Base-by-base conservation (phyloP, 805 yeast species). In the Saturnispora galanensis region DNA sequence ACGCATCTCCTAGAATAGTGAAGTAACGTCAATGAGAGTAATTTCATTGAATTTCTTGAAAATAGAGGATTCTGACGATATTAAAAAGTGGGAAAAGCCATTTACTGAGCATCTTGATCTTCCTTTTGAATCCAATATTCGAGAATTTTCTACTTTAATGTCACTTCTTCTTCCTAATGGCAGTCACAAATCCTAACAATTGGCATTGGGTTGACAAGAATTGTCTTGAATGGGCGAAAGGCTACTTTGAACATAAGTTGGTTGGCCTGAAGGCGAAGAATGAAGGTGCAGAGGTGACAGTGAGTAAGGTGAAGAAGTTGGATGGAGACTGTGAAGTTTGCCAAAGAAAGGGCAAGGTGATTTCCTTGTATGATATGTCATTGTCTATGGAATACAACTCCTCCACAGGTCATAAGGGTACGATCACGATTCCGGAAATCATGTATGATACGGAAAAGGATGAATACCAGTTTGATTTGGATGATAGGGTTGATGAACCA, bases 171-270 rank as follows among this genome's bases (percentile, higher is more conserved):
- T 28, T 32, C n/a, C 15, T 32, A 33, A 90, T 90, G 97, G 97
- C 85, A 35, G 89, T 93, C 30, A 83, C 87, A 66, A 93, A 90
- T 73, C 97, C 97, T 34, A 93, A 93, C 65, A 90, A 90, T 68
- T 90, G 98, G 98, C 98, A 93, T 72, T 93, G 97, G 97, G 97
- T 89, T 50, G 97, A 90, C 67, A 90, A 90, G 65, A 93, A 93
- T 70, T 93, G 98, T 67, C 74, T 90, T 46, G 81, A 77, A 46
- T 93, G 98, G 98, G 74, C 96, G 10, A 77, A 77, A 49, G 71
- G 74, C 35, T 90, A 90, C 63, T 85, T 93, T 62, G 63, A 66
- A 29, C 73, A 76, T 39, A 73, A 77, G 38, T 67, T 88, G 42
- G 69, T 70, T 10, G 82, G 81, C 1, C 50, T 78, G 35, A 50